phyloP scores from a whole-genome alignment of 202 grass and related monocot genomes.

The Alloteropsis angusta region DNA sequence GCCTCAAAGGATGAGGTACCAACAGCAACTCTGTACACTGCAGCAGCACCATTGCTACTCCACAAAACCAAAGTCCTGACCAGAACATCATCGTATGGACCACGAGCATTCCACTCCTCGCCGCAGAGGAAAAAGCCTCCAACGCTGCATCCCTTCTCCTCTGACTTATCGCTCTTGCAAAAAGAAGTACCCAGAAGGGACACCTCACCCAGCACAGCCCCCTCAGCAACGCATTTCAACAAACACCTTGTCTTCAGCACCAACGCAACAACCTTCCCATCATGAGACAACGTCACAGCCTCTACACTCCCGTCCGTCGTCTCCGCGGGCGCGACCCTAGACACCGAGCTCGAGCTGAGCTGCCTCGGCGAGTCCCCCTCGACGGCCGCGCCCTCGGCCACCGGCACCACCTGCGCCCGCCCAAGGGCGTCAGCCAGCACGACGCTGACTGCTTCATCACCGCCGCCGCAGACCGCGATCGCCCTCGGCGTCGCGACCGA shows the following conservation, averaged over 20 bases:
- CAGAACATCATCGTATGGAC: constrained; percentile 17
- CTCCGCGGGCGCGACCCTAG: constrained; percentile 30
- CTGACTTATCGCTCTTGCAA: constrained; percentile 27
- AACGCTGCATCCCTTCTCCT: constrained; percentile 30
- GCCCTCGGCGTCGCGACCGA: constrained; percentile 37
- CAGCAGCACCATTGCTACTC: constrained; percentile 46
- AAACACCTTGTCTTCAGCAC: constrained; percentile 54
- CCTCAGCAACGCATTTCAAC: constrained; percentile 57
- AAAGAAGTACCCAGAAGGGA: constrained; percentile 36
- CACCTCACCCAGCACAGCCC: constrained; percentile 50
- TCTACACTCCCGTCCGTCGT: constrained; percentile 30
- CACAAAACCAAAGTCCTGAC: constrained; percentile 52
- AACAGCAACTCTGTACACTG: constrained; percentile 52
- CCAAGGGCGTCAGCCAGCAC: constrained; percentile 61
- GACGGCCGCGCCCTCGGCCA: constrained; percentile 24
- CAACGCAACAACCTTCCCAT: constrained; percentile 55
- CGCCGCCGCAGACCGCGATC: constrained; percentile 28
- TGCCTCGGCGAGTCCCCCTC: constrained; percentile 30
- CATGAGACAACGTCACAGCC: constrained; percentile 39
- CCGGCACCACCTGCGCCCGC: constrained; percentile 34
- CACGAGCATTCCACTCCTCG: constrained; percentile 16
- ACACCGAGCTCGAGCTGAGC: constrained; percentile 36
- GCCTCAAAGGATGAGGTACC: constrained; percentile 42
- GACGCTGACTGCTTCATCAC: constrained; percentile 25
- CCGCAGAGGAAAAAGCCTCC: constrained; percentile 45